Conservation (phyloP, 495 filamentous ascomycete species). For the Neurospora sp. region DNA sequence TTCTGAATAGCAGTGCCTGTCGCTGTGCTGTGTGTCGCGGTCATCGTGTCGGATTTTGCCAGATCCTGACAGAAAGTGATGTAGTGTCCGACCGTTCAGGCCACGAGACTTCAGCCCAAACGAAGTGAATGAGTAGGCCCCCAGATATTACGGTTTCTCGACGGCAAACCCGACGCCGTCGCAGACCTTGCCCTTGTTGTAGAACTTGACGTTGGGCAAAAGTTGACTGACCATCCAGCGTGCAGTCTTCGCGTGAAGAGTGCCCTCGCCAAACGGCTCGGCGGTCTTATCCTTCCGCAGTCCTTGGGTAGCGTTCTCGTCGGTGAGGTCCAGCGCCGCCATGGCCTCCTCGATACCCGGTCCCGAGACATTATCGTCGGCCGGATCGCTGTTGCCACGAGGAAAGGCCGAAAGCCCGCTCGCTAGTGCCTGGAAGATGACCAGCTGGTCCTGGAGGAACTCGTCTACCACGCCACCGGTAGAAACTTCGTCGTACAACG, state of each 20-base stretch:
- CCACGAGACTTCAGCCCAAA: background rate
- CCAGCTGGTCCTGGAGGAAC: conserved; percentile 68
- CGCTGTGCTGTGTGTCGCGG: background rate
- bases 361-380: conserved; percentile 5
- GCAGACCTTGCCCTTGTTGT: conserved; percentile 40
- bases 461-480: conserved; percentile 53
- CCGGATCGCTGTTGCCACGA: conserved; percentile 5
- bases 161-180: conserved; percentile 35
- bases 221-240: conserved; percentile 57
- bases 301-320: conserved; percentile 4
- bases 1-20: background rate
- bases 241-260: conserved; percentile 61
- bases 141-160: background rate
- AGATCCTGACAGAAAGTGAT: background rate
- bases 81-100: background rate
- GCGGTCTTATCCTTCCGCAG: conserved; percentile 24
- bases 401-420: conserved; percentile 38
- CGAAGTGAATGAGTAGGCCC: background rate
- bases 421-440: conserved; percentile 71
- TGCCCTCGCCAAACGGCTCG: conserved; percentile 46
- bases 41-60: background rate
- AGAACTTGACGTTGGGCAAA: conserved; percentile 42
- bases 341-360: conserved; percentile 9
- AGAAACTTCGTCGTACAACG: conserved; percentile 47
- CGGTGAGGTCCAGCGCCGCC: conserved; percentile 8